A percentile compares a stretch with the other conserved stretches of the same genome.
Evolutionary conservation across 176 grass and related monocot species (phyloP).

Genomic region (Triticum timopheevii): DNA sequence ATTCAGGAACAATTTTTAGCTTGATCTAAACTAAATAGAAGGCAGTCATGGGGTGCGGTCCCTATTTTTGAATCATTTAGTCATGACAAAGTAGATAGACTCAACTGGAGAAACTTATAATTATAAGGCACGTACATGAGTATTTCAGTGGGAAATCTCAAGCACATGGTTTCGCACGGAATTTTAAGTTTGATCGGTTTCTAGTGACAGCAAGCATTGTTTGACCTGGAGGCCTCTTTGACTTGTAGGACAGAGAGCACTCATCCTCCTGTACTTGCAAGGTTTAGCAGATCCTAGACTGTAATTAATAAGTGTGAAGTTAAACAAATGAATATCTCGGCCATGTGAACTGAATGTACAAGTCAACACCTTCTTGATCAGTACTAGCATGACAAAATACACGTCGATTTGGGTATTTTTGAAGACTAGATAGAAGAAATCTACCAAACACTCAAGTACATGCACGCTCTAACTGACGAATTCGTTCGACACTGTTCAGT

Average conservation of each 20-base stretch:
- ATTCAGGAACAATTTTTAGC: background rate
- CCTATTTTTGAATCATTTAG: background rate
- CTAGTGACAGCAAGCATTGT: background rate
- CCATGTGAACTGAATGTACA: too few species aligned
- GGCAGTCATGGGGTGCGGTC: background rate
- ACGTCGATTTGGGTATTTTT: too few species aligned
- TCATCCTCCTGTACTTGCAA: background rate
- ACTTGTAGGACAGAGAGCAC: background rate
- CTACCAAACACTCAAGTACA: conserved; percentile 29
- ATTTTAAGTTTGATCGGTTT: background rate
- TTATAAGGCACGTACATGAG: background rate
- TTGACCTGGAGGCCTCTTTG: background rate
- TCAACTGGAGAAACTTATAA: too few species aligned
- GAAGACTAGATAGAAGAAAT: conserved; percentile 14
- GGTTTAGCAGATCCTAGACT: conserved; percentile 20
- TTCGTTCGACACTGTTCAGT: background rate
- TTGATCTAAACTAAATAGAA: background rate
- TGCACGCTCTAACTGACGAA: conserved; percentile 6
- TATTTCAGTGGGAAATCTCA: background rate
- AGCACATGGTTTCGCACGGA: background rate
- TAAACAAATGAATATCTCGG: background rate
- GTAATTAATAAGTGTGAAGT: conserved; percentile 20
- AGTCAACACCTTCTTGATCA: too few species aligned
- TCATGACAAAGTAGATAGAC: background rate
- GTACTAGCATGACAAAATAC: too few species aligned